Evolutionary conservation across 108 stramenopile species (phyloP).

Genomic region (Asterionellopsis glacialis): DNA sequence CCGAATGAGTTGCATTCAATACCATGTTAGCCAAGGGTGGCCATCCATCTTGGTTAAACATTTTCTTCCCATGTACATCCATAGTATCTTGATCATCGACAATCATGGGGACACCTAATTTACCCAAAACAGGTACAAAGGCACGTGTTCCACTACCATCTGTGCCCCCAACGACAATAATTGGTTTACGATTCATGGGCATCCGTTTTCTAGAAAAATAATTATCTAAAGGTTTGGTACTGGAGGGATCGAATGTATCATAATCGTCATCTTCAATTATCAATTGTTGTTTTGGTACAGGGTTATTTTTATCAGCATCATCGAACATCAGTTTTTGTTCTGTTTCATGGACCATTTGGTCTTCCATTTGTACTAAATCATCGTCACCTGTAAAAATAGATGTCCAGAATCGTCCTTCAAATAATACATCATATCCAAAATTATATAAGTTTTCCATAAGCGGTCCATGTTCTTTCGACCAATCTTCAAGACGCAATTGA

Average conservation of each 20-base stretch:
- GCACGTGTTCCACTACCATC: slow-evolving; percentile 79
- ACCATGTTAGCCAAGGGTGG: slow-evolving; percentile 44
- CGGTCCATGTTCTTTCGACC: too few species aligned
- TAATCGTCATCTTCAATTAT: neutral
- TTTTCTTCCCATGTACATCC: slow-evolving; percentile 48
- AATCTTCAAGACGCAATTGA: too few species aligned
- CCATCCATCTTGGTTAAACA: slow-evolving; percentile 54
- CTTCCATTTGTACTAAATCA: too few species aligned
- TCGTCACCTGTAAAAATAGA: too few species aligned
- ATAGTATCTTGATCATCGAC: slow-evolving; percentile 59
- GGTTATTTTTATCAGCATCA: too few species aligned
- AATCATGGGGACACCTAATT: slow-evolving; percentile 56
- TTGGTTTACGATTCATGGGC: slow-evolving; percentile 1
- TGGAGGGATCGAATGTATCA: neutral
- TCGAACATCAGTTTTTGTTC: too few species aligned
- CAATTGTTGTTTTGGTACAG: too few species aligned
- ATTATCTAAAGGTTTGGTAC: neutral
- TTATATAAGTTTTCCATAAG: too few species aligned
- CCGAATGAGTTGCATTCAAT: slow-evolving; percentile 17
- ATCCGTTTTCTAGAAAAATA: neutral
- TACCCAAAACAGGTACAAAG: slow-evolving; percentile 44
- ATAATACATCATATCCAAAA: too few species aligned
- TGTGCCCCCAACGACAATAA: slow-evolving; percentile 62
- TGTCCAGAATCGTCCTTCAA: too few species aligned
- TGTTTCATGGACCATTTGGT: too few species aligned